Percentiles rank a stretch among this genome's conserved stretches.
Evolutionary conservation across 2,329 filamentous ascomycete species (phyloP).

Genomic region (Ceratocystis papillata): DNA sequence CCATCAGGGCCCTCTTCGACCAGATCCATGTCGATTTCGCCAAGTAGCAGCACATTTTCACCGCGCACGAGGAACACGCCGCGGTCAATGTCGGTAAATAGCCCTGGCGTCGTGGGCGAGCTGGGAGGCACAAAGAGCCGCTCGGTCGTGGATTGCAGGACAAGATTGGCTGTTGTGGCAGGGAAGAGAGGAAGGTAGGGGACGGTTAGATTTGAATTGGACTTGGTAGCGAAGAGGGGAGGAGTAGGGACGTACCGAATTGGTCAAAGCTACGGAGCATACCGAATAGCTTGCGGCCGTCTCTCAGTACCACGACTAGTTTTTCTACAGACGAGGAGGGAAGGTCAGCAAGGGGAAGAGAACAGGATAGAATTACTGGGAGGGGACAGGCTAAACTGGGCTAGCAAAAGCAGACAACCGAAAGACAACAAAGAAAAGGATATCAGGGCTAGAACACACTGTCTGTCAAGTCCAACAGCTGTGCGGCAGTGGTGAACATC

Average conservation of each 20-base stretch:
- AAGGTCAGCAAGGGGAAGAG: background rate
- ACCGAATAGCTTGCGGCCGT: constrained; percentile 87
- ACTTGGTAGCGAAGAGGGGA: constrained; percentile 41
- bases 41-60: constrained; percentile 91
- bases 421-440: constrained; percentile 3
- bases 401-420: background rate
- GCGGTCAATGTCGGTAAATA: constrained; percentile 75
- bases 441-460: constrained; percentile 47
- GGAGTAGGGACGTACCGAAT: constrained; percentile 57
- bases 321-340: constrained; percentile 57
- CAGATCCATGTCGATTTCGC: constrained; percentile 92
- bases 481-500: constrained; percentile 97
- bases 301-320: constrained; percentile 78
- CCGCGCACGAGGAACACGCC: constrained; percentile 88
- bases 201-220: constrained; percentile 13
- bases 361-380: background rate
- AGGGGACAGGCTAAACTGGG: background rate
- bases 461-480: constrained; percentile 90
- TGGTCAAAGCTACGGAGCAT: constrained; percentile 95
- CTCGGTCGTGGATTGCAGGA: constrained; percentile 86
- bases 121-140: constrained; percentile 58
- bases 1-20: constrained; percentile 71
- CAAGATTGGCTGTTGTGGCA: constrained; percentile 63
- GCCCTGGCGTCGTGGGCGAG: constrained; percentile 35
- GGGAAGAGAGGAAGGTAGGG: background rate